These are phyloP conservation scores for Melampsora abietis-canadensis DNA, from an alignment of 1,284 basidiomycete species.

Conservation along the genomic window DNA sequence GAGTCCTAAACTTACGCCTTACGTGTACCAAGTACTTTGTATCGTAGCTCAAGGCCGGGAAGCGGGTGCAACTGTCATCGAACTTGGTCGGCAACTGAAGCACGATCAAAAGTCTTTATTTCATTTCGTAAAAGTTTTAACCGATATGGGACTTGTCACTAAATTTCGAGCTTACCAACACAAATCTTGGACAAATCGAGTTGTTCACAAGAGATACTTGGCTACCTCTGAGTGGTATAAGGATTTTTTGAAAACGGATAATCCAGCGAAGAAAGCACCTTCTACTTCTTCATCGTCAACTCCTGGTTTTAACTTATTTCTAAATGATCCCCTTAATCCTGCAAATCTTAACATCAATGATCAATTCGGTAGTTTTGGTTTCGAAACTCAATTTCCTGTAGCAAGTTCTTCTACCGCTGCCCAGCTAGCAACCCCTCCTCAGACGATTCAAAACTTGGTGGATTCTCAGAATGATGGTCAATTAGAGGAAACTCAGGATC, in stretches of 20 bases:
- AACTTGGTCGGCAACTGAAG: conserved; percentile 70
- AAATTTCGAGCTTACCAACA: conserved; percentile 49
- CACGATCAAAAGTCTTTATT: conserved; percentile 87
- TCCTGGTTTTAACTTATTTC: conserved; percentile 19
- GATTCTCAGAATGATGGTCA: conserved; percentile 25
- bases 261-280: conserved; percentile 43
- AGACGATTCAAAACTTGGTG: conserved; percentile 11
- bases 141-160: conserved; percentile 65
- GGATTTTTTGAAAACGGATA: conserved; percentile 38
- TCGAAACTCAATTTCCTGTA: conserved; percentile 42
- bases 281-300: conserved; percentile 32
- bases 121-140: conserved; percentile 71
- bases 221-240: conserved; percentile 45
- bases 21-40: conserved; percentile 81
- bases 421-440: not conserved
- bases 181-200: conserved; percentile 49
- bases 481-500: conserved; percentile 12
- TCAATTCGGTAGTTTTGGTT: not conserved
- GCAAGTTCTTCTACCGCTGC: conserved; percentile 19
- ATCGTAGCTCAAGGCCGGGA: conserved; percentile 74
- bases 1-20: conserved; percentile 72
- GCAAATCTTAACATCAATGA: not conserved
- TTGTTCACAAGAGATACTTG: conserved; percentile 51
- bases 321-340: conserved; percentile 8
- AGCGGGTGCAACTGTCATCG: conserved; percentile 70